Evolutionary conservation across 257 asterid species (phyloP).

Genomic region (Anisodus acutangulus): DNA sequence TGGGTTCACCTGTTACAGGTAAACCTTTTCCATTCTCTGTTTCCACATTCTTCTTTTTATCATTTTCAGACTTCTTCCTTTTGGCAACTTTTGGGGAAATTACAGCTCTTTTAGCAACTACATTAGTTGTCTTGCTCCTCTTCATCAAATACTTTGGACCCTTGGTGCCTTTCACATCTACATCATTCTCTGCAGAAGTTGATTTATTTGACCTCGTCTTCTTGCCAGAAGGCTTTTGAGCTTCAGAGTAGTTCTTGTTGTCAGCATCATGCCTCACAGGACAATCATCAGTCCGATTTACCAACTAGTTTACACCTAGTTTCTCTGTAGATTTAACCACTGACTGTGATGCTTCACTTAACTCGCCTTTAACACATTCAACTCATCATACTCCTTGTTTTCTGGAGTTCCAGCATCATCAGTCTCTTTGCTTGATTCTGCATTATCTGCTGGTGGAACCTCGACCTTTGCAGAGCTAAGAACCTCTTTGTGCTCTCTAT

Average conservation of each 20-base stretch:
- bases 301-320: constrained; percentile 31
- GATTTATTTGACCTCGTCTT: constrained; percentile 38
- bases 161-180: constrained; percentile 39
- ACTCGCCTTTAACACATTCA: constrained; percentile 32
- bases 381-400: constrained; percentile 36
- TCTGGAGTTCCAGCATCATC: constrained; percentile 59
- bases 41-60: constrained; percentile 22
- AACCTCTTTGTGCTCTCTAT: constrained; percentile 34
- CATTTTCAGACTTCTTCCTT: constrained; percentile 30
- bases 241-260: constrained; percentile 36
- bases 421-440: constrained; percentile 21
- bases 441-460: constrained; percentile 35
- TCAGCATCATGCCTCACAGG: constrained; percentile 37
- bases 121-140: constrained; percentile 39
- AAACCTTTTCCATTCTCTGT: constrained; percentile 30
- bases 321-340: constrained; percentile 31
- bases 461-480: constrained; percentile 39
- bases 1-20: background rate
- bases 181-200: constrained; percentile 38
- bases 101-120: constrained; percentile 31
- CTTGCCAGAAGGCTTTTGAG: constrained; percentile 40
- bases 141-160: constrained; percentile 52
- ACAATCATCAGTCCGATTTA: constrained; percentile 38
- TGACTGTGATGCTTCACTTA: constrained; percentile 35
- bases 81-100: constrained; percentile 36